Base-by-base conservation (phyloP, 2,329 filamentous ascomycete genomes). In the Colletotrichum lupini region DNA sequence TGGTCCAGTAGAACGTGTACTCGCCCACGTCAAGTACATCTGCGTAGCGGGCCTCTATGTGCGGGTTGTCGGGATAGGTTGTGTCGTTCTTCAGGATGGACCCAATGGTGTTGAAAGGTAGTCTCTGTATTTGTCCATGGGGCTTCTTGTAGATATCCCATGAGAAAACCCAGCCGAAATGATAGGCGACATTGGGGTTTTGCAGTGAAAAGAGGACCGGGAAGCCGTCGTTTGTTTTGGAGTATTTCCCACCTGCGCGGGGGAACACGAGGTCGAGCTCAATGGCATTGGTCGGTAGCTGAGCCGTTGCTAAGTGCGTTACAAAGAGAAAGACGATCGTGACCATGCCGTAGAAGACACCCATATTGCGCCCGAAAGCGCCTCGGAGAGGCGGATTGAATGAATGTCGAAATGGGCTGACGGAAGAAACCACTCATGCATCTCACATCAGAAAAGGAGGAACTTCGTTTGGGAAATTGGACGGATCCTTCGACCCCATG, bases 181-280 rank as follows among this genome's bases (percentile, higher is more conserved):
- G 52, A 12, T 72, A 62, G 11, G 65, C 69, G 4, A 49, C 24
- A 14, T 61, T 19, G 0, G 69, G 69, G 24, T 72, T 72, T n/a
- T 72, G 69, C 6, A 72, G 24, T 0, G 69, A 58, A 4, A 72
- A 16, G 4, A 68, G 4, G 19, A 72, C 19, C 3, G 69, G 69
- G 11, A 72, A 52, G 22, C 58, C 53, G 1, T 24, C 22, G 11
- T 24, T 12, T 6, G 59, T 68, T 32, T 52, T 26, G 37, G 52
- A 28, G 19, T 68, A 68, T 16, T 35, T 32, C 16, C 37, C 5
- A 1, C 35, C 53, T 6, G 46, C 58, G 14, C 69, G 69, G 7
- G 69, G 69, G 55, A 72, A 72, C 53, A 72, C 30, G 22, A 72
- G 53, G 2, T 72, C 69, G 6, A 72, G 0, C 22, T 72, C 65